phyloP scores from a whole-genome alignment of 805 yeast species.

The Metschnikowia aberdeeniae region DNA sequence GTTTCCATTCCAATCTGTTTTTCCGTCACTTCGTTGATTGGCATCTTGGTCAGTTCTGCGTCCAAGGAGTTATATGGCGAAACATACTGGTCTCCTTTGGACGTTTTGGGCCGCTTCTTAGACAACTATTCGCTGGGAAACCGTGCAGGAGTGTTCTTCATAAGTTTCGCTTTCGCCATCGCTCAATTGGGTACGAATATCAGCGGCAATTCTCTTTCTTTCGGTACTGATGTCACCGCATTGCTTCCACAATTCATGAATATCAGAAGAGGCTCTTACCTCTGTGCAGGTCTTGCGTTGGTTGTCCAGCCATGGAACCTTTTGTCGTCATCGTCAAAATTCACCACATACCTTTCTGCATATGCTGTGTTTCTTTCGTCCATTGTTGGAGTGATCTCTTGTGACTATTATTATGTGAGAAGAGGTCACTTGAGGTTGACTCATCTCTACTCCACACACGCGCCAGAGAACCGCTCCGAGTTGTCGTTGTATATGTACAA shows the following conservation, averaged over 20 bases:
- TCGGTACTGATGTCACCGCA: constrained; percentile 71
- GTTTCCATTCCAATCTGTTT: constrained; percentile 73
- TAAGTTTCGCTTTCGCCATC: constrained; percentile 63
- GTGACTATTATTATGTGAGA: constrained; percentile 64
- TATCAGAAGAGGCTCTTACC: constrained; percentile 76
- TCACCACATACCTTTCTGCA: constrained; percentile 76
- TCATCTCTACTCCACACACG: constrained; percentile 55
- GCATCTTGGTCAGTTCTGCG: constrained; percentile 80
- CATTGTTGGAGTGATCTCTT: constrained; percentile 70
- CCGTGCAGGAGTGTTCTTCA: constrained; percentile 77
- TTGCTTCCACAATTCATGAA: constrained; percentile 58
- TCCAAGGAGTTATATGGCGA: constrained; percentile 63
- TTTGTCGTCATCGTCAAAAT: constrained; percentile 57
- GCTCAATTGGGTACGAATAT: constrained; percentile 80
- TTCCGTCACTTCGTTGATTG: constrained; percentile 77
- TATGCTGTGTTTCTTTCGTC: constrained; percentile 80
- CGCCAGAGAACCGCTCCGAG: constrained; percentile 28
- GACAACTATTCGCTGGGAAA: constrained; percentile 48
- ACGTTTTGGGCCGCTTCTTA: constrained; percentile 63
- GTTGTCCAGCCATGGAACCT: constrained; percentile 83
- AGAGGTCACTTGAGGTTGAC: constrained; percentile 63
- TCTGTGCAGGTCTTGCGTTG: constrained; percentile 69
- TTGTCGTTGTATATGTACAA: constrained; percentile 55
- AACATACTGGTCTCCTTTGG: constrained; percentile 81
- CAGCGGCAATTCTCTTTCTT: constrained; percentile 65